Evolutionary conservation across 2,329 filamentous ascomycete species (phyloP).

Genomic region (Bipolaris sorokiniana): DNA sequence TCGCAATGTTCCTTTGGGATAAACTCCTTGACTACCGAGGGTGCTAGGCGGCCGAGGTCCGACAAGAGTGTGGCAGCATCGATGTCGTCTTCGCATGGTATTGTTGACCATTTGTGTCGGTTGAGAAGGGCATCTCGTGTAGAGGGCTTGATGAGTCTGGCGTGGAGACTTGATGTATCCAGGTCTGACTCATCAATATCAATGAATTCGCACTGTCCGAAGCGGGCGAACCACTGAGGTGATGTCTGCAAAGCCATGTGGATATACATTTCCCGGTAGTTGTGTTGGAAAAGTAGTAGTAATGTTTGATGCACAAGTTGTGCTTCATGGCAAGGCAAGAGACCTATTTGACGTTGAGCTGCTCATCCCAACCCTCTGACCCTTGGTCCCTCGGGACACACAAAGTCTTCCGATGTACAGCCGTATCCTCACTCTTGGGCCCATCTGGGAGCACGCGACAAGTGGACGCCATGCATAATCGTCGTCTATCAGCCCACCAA

Average conservation of each 20-base stretch:
- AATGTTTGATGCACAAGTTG: constrained; percentile 1
- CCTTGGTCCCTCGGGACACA: constrained; percentile 23
- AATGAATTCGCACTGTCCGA: constrained; percentile 38
- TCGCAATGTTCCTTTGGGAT: constrained; percentile 29
- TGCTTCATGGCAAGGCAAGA: constrained; percentile 15
- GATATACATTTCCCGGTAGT: constrained; percentile 20
- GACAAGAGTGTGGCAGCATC: constrained; percentile 34
- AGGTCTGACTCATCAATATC: constrained; percentile 41
- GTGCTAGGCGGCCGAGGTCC: constrained; percentile 35
- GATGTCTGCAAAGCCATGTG: constrained; percentile 24
- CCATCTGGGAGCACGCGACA: constrained; percentile 17
- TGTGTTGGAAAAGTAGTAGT: constrained; percentile 2
- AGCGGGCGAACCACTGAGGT: constrained; percentile 24
- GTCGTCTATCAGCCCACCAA: constrained; percentile 17
- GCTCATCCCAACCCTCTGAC: constrained; percentile 11
- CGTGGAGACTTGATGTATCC: constrained; percentile 36
- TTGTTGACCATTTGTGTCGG: constrained; percentile 15
- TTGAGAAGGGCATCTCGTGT: constrained; percentile 28
- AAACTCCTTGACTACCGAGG: constrained; percentile 42
- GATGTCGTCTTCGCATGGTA: constrained; percentile 15
- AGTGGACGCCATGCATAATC: constrained; percentile 23
- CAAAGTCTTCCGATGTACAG: constrained; percentile 23
- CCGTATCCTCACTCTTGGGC: constrained; percentile 20
- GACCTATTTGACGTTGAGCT: constrained; percentile 15
- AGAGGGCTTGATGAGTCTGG: constrained; percentile 29